A percentile compares a stretch with the other conserved stretches of the same genome.
These are phyloP conservation scores for Cutaneotrichosporon sp. DNA, from an alignment of 1,284 basidiomycete species.

Conservation along the genomic window DNA sequence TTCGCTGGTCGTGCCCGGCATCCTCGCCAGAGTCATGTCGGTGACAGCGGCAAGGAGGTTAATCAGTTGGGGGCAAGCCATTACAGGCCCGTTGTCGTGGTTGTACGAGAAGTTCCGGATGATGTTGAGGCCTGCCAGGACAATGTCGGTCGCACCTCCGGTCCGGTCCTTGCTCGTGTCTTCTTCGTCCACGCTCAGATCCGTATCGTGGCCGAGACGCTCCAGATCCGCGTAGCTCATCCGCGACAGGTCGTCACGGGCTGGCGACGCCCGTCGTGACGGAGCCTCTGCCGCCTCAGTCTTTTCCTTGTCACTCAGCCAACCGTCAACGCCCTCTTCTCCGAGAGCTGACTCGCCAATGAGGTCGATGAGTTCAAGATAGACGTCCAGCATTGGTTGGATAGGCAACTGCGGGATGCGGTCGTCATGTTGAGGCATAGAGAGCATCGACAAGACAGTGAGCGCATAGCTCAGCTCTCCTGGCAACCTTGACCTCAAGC, in stretches of 20 bases:
- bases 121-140: slow-evolving; percentile 74
- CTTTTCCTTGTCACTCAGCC: slow-evolving; percentile 23
- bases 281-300: background rate
- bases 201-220: slow-evolving; percentile 79
- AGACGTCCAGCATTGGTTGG: slow-evolving; percentile 71
- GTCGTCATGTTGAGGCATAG: slow-evolving; percentile 54
- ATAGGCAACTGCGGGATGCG: slow-evolving; percentile 66
- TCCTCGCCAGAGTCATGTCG: slow-evolving; percentile 55
- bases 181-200: slow-evolving; percentile 63
- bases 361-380: slow-evolving; percentile 84
- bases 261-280: slow-evolving; percentile 1
- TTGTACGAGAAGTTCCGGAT: slow-evolving; percentile 79
- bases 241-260: slow-evolving; percentile 62
- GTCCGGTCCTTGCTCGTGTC: slow-evolving; percentile 41
- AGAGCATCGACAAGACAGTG: slow-evolving; percentile 80
- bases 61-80: slow-evolving; percentile 66
- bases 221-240: slow-evolving; percentile 84
- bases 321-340: slow-evolving; percentile 56
- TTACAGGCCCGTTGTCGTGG: slow-evolving; percentile 67
- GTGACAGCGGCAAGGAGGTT: slow-evolving; percentile 68
- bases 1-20: slow-evolving; percentile 48
- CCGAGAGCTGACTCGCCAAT: slow-evolving; percentile 77
- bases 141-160: slow-evolving; percentile 56
- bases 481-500: slow-evolving; percentile 77
- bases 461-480: slow-evolving; percentile 85